Percentiles rank a stretch among this genome's conserved stretches.
These are phyloP conservation scores for Diaporthe caulivora DNA, from an alignment of 2,329 filamentous ascomycete species.

Conservation along the genomic window DNA sequence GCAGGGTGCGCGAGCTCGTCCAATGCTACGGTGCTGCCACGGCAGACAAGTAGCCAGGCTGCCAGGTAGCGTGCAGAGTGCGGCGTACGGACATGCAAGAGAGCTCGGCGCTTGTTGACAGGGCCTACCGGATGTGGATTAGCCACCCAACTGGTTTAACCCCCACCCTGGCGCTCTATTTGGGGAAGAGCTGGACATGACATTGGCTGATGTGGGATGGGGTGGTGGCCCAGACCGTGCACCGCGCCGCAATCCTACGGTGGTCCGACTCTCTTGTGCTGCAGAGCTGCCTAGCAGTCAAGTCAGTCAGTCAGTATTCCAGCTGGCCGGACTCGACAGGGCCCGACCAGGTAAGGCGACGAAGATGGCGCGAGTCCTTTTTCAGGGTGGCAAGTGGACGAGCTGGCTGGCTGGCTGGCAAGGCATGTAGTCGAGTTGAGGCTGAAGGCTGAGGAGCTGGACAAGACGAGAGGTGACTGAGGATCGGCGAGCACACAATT, in stretches of 20 bases:
- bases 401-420: neutral
- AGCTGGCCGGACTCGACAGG: neutral
- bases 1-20: neutral
- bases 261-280: conserved; percentile 5
- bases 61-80: no score
- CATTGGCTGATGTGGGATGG: conserved; percentile 32
- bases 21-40: neutral
- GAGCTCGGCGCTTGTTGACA: conserved; percentile 9
- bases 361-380: neutral
- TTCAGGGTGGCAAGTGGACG: neutral
- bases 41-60: neutral
- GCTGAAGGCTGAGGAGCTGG: conserved; percentile 13
- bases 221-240: conserved; percentile 27
- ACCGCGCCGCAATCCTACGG: conserved; percentile 30
- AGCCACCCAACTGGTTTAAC: conserved; percentile 7
- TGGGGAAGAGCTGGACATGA: conserved; percentile 28
- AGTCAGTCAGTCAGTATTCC: neutral
- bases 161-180: conserved; percentile 22
- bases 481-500: neutral
- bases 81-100: neutral
- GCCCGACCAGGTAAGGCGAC: neutral
- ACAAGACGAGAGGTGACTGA: conserved; percentile 1
- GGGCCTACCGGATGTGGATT: conserved; percentile 12
- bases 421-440: neutral
- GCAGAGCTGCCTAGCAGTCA: neutral